phyloP scores from a whole-genome alignment of 2,329 filamentous ascomycete species.

The Fusarium kyushuense region DNA sequence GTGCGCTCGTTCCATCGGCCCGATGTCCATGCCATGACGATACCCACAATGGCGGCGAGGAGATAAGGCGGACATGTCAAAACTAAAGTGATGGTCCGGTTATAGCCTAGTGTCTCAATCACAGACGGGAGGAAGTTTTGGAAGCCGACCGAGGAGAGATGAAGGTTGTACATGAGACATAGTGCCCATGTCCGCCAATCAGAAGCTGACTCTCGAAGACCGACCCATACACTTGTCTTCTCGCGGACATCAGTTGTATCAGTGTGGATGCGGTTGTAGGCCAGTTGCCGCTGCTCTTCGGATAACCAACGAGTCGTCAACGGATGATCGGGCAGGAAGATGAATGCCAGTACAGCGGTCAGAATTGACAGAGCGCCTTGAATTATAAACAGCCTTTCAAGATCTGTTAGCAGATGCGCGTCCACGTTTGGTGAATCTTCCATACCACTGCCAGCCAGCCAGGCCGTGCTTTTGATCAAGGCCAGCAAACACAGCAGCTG shows the following conservation, averaged over 20 bases:
- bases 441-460: slow-evolving; percentile 49
- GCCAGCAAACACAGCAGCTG: slow-evolving; percentile 55
- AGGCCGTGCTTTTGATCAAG: slow-evolving; percentile 45
- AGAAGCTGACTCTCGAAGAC: slow-evolving; percentile 42
- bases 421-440: fast-evolving
- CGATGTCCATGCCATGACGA: slow-evolving; percentile 48
- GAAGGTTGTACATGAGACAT: slow-evolving; percentile 46
- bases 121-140: slow-evolving; percentile 52
- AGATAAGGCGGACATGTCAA: slow-evolving; percentile 64
- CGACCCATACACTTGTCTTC: slow-evolving; percentile 54
- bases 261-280: slow-evolving; percentile 54
- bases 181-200: slow-evolving; percentile 49
- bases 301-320: slow-evolving; percentile 54
- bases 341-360: slow-evolving; percentile 48
- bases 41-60: slow-evolving; percentile 52
- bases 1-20: slow-evolving; percentile 58
- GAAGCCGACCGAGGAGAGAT: slow-evolving; percentile 45
- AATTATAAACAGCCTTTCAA: slow-evolving; percentile 47
- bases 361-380: slow-evolving; percentile 47
- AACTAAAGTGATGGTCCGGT: slow-evolving; percentile 59
- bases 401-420: background rate
- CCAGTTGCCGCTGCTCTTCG: slow-evolving; percentile 55
- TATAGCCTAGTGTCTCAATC: slow-evolving; percentile 60
- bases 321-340: slow-evolving; percentile 54
- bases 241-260: slow-evolving; percentile 48